Evolutionary conservation across 495 filamentous ascomycete species (phyloP), one percentile per base, ranked within the genome.

Genomic region (Podospora pseudopauciseta): DNA sequence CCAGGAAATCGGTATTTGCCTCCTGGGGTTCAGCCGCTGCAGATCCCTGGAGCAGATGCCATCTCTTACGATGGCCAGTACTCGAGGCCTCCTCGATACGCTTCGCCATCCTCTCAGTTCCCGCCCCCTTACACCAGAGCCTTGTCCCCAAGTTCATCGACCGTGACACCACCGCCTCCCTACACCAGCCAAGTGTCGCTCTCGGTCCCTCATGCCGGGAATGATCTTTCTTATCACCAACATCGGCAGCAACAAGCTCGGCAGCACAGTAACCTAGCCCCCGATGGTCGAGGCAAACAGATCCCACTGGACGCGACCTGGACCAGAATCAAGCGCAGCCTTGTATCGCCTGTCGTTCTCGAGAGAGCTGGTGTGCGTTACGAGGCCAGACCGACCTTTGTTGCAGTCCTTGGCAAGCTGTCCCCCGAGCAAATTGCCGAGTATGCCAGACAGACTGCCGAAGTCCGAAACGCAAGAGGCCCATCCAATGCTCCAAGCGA

Each of bases 241-340:
- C 19, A 60, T 2, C 65, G 26, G 4, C 61, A 67, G 15, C 19
- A 60, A 1, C 65, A 27, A 3, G 63, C 70, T 16, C 69, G 68
- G 11, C 71, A 69, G 60, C 67, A 60, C 60, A 76, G 70, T 63
- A 68, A 67, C 34, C 70, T 86, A 0, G 83, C 78, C 1, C 85
- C 84, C 1, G 86, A 88, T 65, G 78, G 80, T 49, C 74, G 79
- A 16, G 86, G 86, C 16, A 81, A 84, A 44, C 86, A 86, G 44
- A 91, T 92, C 39, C 87, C 88, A 0, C 78, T 85, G 4, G 85
- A 88, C 56, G 90, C 89, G 0, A 87, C 85, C 28, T 92, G 90
- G 90, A 92, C 90, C 19, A 88, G 86, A 74, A 89, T 92, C 69
- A 83, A 85, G 57, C 85, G 90, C 39, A 75, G 80, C 4, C 78